Base-by-base conservation (phyloP, 2,329 filamentous ascomycete genomes). In the Exophiala xenobiotica region DNA sequence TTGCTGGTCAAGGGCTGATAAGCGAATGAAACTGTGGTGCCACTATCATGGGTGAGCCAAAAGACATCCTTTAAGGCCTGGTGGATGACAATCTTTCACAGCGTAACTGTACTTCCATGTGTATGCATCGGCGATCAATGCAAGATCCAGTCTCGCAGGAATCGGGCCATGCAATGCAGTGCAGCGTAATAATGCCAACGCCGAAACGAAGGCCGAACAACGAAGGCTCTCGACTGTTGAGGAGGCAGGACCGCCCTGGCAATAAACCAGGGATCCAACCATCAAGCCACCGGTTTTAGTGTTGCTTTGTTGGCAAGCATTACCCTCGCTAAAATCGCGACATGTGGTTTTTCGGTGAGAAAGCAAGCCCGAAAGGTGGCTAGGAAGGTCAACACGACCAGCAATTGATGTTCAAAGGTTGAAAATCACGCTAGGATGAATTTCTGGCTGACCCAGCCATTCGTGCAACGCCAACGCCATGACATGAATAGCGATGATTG, bases 111-210 rank as follows among this genome's bases (percentile, higher is more conserved):
- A 53, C 42, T 39, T 42, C 23, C 27, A 49, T 35, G 35, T 50
- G 55, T 26, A 45, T 53, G 55, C 55, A 53, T 35, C 44, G 51
- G 42, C 46, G 55, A 58, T 58, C 55, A 49, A 58, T 55, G 55
- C 55, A 49, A 55, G 55, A 58, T 58, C 51, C 38, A 40, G 41
- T 27, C 46, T 22, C 50, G 55, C 52, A 54, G 50, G 45, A 43
- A 49, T 35, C 51, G 47, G 48, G 47, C 39, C 50, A 53, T 35
- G 26, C 42, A 35, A 26, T 51, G 50, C 43, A 39, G 47, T 54
- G 50, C 50, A 46, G 49, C 55, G 55, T 49, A 40, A 48, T 35
- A 22, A 14, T 35, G 31, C 38, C 35, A 35, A 38, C 23, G 11
- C n/a, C n/a, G 6, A 35, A 26, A 39, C 20, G 24, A 54, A 57